phyloP scores from a whole-genome alignment of 2,329 filamentous ascomycete species.

The Colletotrichum phormii region DNA sequence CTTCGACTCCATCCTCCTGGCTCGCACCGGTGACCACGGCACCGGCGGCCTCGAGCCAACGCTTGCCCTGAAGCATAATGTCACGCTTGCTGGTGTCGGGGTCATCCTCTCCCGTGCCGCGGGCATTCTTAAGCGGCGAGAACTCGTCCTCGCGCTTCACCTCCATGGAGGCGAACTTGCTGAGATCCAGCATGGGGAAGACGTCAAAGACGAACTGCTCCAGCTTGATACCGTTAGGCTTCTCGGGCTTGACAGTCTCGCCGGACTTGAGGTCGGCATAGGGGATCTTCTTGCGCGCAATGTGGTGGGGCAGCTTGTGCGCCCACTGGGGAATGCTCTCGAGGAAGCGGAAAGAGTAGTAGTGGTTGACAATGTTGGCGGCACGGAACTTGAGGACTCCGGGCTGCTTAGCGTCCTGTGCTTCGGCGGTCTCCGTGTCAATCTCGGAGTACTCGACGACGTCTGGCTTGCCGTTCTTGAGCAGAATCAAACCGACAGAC shows the following conservation, averaged over 20 bases:
- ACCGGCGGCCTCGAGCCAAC: constrained; percentile 86
- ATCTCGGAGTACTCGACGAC: constrained; percentile 99
- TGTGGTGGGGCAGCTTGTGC: constrained; percentile 90
- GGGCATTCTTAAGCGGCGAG: constrained; percentile 92
- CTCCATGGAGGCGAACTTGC: constrained; percentile 95
- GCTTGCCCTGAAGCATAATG: constrained; percentile 89
- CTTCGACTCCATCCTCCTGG: constrained; percentile 78
- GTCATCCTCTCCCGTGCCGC: constrained; percentile 89
- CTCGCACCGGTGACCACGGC: constrained; percentile 77
- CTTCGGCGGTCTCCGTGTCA: constrained; percentile 87
- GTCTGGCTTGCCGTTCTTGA: constrained; percentile 95
- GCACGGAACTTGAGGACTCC: constrained; percentile 94
- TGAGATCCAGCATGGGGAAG: constrained; percentile 87
- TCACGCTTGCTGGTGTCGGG: constrained; percentile 92
- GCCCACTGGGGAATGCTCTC: constrained; percentile 90
- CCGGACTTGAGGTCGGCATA: constrained; percentile 81
- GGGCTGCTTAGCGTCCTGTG: constrained; percentile 83
- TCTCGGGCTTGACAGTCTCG: constrained; percentile 87
- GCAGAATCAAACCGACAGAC: constrained; percentile 92
- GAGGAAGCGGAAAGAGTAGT: constrained; percentile 95
- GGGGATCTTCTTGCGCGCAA: constrained; percentile 98
- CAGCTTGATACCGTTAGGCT: constrained; percentile 97
- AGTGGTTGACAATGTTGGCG: constrained; percentile 99
- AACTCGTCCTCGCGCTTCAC: constrained; percentile 98
- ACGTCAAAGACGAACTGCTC: constrained; percentile 99